These are phyloP conservation scores for Cantharellus cinnabarinus DNA, from an alignment of 768 basidiomycete genomes.

Conservation along the genomic window DNA sequence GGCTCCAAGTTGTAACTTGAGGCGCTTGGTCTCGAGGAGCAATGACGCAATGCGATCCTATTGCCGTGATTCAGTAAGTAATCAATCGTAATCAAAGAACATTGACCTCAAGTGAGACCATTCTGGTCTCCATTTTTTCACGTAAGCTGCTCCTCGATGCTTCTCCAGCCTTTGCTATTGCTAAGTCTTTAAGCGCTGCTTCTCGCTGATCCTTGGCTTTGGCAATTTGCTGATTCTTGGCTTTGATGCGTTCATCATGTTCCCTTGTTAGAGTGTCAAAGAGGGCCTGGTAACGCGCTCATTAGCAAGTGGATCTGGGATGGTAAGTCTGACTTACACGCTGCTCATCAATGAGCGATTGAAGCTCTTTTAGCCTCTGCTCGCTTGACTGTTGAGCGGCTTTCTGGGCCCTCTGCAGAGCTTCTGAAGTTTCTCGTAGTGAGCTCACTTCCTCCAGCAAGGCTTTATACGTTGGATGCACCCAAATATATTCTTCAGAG, in stretches of 20 bases:
- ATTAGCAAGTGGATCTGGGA: no score
- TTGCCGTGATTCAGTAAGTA: background rate
- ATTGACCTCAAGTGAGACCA: constrained; percentile 35
- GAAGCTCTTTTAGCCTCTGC: no score
- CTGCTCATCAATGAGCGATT: no score
- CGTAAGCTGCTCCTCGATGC: constrained; percentile 29
- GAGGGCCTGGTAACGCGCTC: background rate
- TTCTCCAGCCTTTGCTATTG: constrained; percentile 29
- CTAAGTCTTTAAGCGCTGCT: constrained; percentile 33
- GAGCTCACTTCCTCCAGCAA: no score
- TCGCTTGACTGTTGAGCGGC: no score
- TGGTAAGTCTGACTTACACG: no score
- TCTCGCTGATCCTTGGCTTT: constrained; percentile 28
- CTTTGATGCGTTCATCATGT: background rate
- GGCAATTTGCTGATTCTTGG: background rate
- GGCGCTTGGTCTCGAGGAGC: constrained; percentile 48
- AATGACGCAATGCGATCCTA: constrained; percentile 57
- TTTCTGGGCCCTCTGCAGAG: no score
- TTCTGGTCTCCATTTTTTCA: constrained; percentile 26
- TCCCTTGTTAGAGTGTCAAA: background rate
- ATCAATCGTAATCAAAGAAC: background rate
- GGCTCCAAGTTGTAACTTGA: constrained; percentile 62
- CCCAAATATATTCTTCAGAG: no score
- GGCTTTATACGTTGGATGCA: no score
- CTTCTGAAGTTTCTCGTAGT: no score